Conservation (phyloP, 2,329 filamentous ascomycete species). For the Emmonsia crescens region DNA sequence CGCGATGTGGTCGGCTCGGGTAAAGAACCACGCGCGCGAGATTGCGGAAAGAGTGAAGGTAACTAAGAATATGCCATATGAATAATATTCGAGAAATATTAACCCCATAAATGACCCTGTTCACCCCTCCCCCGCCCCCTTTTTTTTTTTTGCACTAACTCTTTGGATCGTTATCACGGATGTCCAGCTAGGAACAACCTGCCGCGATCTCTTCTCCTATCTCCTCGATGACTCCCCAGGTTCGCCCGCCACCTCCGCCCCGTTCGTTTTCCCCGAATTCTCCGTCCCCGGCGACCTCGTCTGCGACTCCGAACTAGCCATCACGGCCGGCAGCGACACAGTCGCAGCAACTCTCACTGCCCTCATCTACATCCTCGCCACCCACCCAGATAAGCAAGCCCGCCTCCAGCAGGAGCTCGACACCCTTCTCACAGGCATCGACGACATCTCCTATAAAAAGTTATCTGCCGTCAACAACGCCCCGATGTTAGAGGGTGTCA, state of each 20-base stretch:
- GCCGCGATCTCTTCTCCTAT: constrained; percentile 7
- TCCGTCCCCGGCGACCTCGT: constrained; percentile 2
- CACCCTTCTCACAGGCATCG: constrained; percentile 15
- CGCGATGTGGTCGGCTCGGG: constrained; percentile 8
- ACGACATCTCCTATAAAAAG: constrained; percentile 8
- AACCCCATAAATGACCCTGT: background rate
- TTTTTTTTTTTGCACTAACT: background rate
- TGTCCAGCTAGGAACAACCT: constrained; percentile 3
- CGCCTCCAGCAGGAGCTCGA: constrained; percentile 24
- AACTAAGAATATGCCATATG: background rate
- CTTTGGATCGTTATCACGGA: background rate
- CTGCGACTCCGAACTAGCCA: constrained; percentile 6
- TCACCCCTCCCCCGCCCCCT: background rate
- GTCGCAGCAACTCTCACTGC: constrained; percentile 21
- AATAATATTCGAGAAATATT: too few species aligned
- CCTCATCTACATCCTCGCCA: constrained; percentile 24
- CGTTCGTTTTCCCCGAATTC: background rate
- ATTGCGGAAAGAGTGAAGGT: constrained; percentile 11
- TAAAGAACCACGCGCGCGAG: constrained; percentile 13
- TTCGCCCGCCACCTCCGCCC: background rate
- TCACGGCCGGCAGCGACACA: constrained; percentile 24
- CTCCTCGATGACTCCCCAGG: constrained; percentile 1
- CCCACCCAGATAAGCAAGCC: constrained; percentile 18
- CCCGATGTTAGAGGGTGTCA: constrained; percentile 7
- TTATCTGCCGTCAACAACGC: background rate